Percentiles rank a stretch among this genome's conserved stretches.
These are phyloP conservation scores for Cadophora luteo-olivacea DNA, from an alignment of 2,329 filamentous ascomycete genomes.

Conservation along the genomic window DNA sequence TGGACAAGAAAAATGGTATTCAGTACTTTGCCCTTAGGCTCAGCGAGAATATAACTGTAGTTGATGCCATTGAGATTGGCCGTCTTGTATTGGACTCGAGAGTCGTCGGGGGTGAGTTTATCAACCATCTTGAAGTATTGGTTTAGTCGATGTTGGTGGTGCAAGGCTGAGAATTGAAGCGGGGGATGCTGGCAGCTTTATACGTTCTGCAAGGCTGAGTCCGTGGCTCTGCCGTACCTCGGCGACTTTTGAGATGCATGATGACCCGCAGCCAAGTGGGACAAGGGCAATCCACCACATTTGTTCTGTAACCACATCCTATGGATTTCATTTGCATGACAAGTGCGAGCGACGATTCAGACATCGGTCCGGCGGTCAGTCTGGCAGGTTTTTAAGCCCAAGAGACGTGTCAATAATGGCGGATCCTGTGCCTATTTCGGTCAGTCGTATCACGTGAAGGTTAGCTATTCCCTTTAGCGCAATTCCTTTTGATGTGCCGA, in stretches of 20 bases:
- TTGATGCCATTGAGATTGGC: slow-evolving; percentile 70
- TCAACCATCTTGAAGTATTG: slow-evolving; percentile 56
- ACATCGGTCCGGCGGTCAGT: not conserved
- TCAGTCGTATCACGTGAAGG: not conserved
- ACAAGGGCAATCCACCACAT: slow-evolving; percentile 21
- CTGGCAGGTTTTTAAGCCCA: not conserved
- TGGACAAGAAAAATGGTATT: slow-evolving; percentile 57
- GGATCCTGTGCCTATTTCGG: not conserved
- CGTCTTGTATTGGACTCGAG: slow-evolving; percentile 68
- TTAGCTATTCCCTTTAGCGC: not conserved
- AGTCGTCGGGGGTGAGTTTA: slow-evolving; percentile 70
- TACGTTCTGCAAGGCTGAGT: slow-evolving; percentile 15
- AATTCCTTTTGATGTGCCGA: not conserved
- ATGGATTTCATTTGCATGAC: not conserved
- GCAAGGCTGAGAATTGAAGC: slow-evolving; percentile 2
- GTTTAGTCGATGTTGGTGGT: not conserved
- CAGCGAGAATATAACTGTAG: slow-evolving; percentile 70
- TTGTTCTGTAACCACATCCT: slow-evolving; percentile 28
- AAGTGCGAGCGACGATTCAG: not conserved
- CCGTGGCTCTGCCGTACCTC: slow-evolving; percentile 10
- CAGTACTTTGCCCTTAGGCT: slow-evolving; percentile 52
- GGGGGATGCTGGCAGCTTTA: slow-evolving; percentile 10
- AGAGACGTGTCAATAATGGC: not conserved
- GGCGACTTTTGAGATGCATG: slow-evolving; percentile 8
- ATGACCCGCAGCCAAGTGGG: not conserved